Evolutionary conservation across 805 yeast species (phyloP).

Genomic region (Yamadazyma philogaea): DNA sequence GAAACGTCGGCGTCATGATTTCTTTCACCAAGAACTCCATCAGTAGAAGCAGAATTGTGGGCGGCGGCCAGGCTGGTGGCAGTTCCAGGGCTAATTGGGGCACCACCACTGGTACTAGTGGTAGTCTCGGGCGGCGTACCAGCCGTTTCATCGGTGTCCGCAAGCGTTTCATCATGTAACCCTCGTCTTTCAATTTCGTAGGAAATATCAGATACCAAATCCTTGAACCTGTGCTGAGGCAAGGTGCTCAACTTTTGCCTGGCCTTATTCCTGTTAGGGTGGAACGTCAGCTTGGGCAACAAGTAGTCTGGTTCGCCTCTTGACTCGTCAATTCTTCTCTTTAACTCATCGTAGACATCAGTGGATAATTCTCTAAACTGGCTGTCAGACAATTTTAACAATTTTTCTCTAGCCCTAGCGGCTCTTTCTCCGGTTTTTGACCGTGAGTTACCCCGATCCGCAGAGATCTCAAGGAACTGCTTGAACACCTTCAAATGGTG

Average conservation of each 20-base stretch:
- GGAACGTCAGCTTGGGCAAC: slow-evolving; percentile 69
- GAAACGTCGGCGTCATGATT: slow-evolving; percentile 2
- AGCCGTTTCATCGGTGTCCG: neutral
- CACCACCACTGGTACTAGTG: neutral
- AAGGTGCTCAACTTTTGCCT: slow-evolving; percentile 84
- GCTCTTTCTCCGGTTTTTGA: slow-evolving; percentile 55
- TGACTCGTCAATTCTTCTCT: slow-evolving; percentile 66
- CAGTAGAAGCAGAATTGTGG: neutral
- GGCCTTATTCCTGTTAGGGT: slow-evolving; percentile 93
- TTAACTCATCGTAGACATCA: slow-evolving; percentile 90
- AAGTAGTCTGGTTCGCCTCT: slow-evolving; percentile 60
- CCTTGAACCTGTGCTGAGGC: slow-evolving; percentile 80
- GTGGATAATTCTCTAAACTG: slow-evolving; percentile 90
- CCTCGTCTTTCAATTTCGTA: slow-evolving; percentile 81
- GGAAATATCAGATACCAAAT: slow-evolving; percentile 83
- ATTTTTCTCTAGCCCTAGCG: slow-evolving; percentile 79
- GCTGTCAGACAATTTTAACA: slow-evolving; percentile 70
- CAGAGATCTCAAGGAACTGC: slow-evolving; percentile 50
- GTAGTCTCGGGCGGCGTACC: neutral
- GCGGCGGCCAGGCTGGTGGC: neutral
- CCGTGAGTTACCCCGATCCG: slow-evolving; percentile 36
- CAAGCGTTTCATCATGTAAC: slow-evolving; percentile 36
- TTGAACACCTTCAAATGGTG: slow-evolving; percentile 49
- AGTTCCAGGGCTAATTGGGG: neutral
- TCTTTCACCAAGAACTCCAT: slow-evolving; percentile 1